Conservation (phyloP, 495 filamentous ascomycete genomes). For the Hyaloscypha finlandica region DNA sequence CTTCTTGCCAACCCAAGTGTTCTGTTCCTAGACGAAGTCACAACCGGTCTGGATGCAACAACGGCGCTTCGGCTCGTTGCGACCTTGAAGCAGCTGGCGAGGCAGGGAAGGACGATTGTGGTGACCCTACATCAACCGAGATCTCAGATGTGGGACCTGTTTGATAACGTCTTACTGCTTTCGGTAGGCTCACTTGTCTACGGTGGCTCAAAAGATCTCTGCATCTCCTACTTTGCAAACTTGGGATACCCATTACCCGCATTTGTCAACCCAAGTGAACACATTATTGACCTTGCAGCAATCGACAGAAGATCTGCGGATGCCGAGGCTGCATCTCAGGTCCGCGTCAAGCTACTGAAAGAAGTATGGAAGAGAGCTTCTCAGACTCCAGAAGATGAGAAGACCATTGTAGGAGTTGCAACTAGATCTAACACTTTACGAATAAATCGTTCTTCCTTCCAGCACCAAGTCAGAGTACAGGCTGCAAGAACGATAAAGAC, state of each 20-base stretch:
- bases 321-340: conserved; percentile 55
- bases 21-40: conserved; percentile 73
- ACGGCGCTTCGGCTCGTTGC: conserved; percentile 69
- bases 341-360: conserved; percentile 55
- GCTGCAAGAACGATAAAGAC: conserved; percentile 65
- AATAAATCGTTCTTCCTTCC: conserved; percentile 43
- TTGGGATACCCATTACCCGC: conserved; percentile 57
- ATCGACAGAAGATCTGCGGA: conserved; percentile 64
- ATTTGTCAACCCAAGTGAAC: conserved; percentile 74
- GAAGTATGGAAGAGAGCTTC: conserved; percentile 46
- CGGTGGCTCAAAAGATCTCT: conserved; percentile 52
- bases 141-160: conserved; percentile 73
- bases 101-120: conserved; percentile 66
- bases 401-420: background rate
- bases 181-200: conserved; percentile 63
- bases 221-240: conserved; percentile 57
- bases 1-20: conserved; percentile 72
- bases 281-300: conserved; percentile 67
- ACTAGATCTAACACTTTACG: background rate
- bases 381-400: background rate
- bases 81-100: conserved; percentile 64
- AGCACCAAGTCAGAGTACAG: conserved; percentile 61
- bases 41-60: conserved; percentile 71
- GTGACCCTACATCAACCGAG: conserved; percentile 72
- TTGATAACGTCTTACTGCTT: conserved; percentile 67